Base-by-base conservation (phyloP, 139 green algal genomes). In the Picochlorum sp. region DNA sequence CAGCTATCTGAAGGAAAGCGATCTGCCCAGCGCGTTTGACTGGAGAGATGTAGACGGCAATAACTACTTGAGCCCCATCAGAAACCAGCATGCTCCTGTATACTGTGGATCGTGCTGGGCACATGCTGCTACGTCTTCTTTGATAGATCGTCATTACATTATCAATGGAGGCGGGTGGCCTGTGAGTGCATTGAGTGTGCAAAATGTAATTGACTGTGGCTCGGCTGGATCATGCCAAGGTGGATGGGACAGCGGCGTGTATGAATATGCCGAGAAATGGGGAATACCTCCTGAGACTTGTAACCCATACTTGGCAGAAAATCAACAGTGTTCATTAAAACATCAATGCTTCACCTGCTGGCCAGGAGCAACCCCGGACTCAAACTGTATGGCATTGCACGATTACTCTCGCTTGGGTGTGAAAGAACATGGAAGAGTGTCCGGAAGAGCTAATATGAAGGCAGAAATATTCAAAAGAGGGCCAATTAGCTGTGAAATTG, bases 101-200 rank as follows among this genome's bases (percentile, higher is more conserved):
- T 89, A 89, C 61, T 82, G 72, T 58, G 66, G 85, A 29, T 79
- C 62, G 32, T 94, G 85, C 79, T 96, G 85, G 85, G 85, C 87
- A 0, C 81, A 90, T 65, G 85, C 58, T 3, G 68, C 84, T 7
- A 85, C 84, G 36, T 83, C 67, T 1, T 61, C 82, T 0, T 64
- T 95, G 35, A 77, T 82, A 1, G 88, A 95, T 68, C 75, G 88
- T n/a, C 67, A 78, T 51, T 94, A 95, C 69, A 93, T 96, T 57
- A 43, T 70, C n/a, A 66, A 66, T 16, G 70, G 67, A 26, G 79
- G 60, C n/a, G 66, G 47, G 5, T 83, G 76, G 76, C 79, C 78
- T 9, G 39, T 16, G 20, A 66, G 68, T 36, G 61, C 81, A 64
- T 69, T 90, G 7, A 71, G 61, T 7, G 69, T 85, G 22, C 82